Evolutionary conservation across 1,139 yeast species (phyloP).

Genomic region (Taphrina flavorubra): DNA sequence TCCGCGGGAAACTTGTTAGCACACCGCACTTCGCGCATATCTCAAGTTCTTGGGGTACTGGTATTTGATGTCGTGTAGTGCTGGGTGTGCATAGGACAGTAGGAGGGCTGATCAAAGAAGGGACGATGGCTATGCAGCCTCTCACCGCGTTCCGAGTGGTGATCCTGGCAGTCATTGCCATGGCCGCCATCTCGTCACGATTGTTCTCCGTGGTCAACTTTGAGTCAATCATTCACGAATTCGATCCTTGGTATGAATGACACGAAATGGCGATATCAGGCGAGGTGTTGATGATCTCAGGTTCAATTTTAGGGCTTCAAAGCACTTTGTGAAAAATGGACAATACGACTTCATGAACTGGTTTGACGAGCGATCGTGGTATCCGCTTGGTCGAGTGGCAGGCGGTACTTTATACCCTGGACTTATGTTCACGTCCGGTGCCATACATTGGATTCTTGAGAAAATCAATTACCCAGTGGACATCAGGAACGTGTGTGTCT

Average conservation of each 20-base stretch:
- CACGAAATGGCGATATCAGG: neutral
- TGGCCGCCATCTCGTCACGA: conserved; percentile 87
- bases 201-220: conserved; percentile 72
- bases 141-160: conserved; percentile 39
- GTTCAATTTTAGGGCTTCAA: conserved; percentile 96
- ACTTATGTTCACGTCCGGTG: conserved; percentile 93
- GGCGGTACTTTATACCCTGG: conserved; percentile 99
- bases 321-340: conserved; percentile 80
- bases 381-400: conserved; percentile 97
- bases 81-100: neutral
- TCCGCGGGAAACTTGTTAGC: conserved; percentile 1
- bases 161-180: conserved; percentile 43
- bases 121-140: conserved; percentile 20
- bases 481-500: conserved; percentile 92
- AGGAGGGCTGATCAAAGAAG: neutral
- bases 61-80: neutral
- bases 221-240: conserved; percentile 96
- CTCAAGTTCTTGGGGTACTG: neutral
- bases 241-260: conserved; percentile 50
- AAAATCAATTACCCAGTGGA: conserved; percentile 79
- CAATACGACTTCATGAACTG: conserved; percentile 92
- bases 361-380: conserved; percentile 99
- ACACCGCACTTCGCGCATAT: neutral
- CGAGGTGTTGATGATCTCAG: conserved; percentile 69
- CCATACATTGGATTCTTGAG: conserved; percentile 77